A percentile compares a stretch with the other conserved stretches of the same genome.
phyloP scores from a whole-genome alignment of 1,139 yeast genomes.

The Geotrichum siamense region DNA sequence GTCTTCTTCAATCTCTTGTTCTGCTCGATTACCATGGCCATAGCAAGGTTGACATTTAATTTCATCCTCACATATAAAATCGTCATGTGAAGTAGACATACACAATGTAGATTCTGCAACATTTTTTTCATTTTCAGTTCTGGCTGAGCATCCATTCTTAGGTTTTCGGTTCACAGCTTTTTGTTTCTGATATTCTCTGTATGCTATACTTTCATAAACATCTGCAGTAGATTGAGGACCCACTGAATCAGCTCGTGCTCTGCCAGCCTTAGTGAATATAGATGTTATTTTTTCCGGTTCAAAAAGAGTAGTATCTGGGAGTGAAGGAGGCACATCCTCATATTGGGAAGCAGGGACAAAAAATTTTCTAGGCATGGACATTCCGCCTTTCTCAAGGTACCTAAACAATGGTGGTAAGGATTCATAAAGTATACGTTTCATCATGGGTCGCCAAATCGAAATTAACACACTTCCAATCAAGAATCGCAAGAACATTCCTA shows the following conservation, averaged over 20 bases:
- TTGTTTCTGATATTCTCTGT: constrained; percentile 28
- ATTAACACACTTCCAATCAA: constrained; percentile 54
- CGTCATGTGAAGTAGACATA: constrained; percentile 4
- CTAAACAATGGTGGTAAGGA: constrained; percentile 38
- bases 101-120: constrained; percentile 3
- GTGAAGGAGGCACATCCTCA: constrained; percentile 31
- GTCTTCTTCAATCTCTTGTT: constrained; percentile 22
- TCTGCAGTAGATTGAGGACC: constrained; percentile 43
- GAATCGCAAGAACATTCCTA: constrained; percentile 37
- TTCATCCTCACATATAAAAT: constrained; percentile 9
- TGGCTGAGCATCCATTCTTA: constrained; percentile 16
- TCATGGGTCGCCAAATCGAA: constrained; percentile 57
- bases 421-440: constrained; percentile 56
- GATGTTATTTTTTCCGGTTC: constrained; percentile 31
- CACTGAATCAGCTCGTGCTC: constrained; percentile 36
- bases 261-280: constrained; percentile 27
- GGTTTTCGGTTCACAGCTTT: constrained; percentile 18
- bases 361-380: constrained; percentile 37
- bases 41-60: too few relatives aligned
- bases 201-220: constrained; percentile 37
- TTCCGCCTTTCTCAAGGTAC: constrained; percentile 32
- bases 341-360: constrained; percentile 37
- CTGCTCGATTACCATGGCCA: constrained; percentile 12
- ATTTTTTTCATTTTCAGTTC: constrained; percentile 9
- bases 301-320: constrained; percentile 33